These are phyloP conservation scores for Candida frijolesensis DNA, from an alignment of 1,139 yeast species.

Conservation along the genomic window DNA sequence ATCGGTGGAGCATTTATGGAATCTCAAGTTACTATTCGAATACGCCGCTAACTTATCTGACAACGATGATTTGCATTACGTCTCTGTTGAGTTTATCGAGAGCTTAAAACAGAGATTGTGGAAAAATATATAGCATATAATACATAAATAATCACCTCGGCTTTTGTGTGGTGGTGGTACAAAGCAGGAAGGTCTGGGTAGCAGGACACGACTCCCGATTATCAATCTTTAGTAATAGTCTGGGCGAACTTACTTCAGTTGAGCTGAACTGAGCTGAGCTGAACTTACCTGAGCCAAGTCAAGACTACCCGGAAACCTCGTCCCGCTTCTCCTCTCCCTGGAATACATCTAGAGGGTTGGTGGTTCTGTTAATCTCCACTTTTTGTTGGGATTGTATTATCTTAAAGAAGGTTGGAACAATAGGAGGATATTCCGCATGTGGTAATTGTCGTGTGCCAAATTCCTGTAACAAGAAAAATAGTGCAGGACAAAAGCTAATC, in stretches of 20 bases:
- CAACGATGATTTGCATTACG: slow-evolving; percentile 35
- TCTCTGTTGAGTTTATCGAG: slow-evolving; percentile 54
- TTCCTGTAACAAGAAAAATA: too few relatives aligned
- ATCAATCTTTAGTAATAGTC: too few relatives aligned
- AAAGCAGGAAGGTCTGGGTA: neutral
- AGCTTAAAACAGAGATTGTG: slow-evolving; percentile 49
- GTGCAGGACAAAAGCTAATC: too few relatives aligned
- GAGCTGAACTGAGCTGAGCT: too few relatives aligned
- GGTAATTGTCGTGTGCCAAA: too few relatives aligned
- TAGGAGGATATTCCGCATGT: neutral
- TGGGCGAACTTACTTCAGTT: too few relatives aligned
- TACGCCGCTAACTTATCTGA: slow-evolving; percentile 51
- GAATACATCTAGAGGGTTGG: too few relatives aligned
- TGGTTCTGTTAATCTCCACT: neutral
- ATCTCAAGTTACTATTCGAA: slow-evolving; percentile 62
- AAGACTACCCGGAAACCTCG: too few relatives aligned
- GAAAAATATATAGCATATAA: slow-evolving; percentile 17
- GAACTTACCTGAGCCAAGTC: too few relatives aligned
- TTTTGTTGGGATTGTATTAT: neutral
- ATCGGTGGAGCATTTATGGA: slow-evolving; percentile 63
- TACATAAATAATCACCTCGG: too few relatives aligned
- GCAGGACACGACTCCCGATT: neutral
- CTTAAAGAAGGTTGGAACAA: neutral
- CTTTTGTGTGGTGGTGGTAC: neutral
- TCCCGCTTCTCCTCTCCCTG: too few relatives aligned